Conservation (phyloP, 805 yeast genomes). For the Lipomyces japonicus region DNA sequence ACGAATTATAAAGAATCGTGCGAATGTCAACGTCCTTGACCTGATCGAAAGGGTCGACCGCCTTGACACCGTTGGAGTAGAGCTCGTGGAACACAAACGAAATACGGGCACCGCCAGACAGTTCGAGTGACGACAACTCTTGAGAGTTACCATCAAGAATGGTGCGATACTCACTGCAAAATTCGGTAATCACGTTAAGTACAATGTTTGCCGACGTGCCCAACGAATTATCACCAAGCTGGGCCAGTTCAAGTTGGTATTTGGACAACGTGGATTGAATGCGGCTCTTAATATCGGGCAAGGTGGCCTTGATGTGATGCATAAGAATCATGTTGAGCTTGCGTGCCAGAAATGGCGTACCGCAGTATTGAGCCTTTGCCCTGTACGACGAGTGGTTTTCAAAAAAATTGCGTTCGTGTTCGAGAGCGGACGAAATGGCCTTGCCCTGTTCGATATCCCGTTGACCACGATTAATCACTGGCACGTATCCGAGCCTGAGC, state of each 20-base stretch:
- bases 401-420: slow-evolving; percentile 74
- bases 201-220: slow-evolving; percentile 89
- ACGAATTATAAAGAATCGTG: slow-evolving; percentile 93
- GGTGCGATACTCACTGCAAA: slow-evolving; percentile 85
- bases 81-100: slow-evolving; percentile 96
- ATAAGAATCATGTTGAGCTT: slow-evolving; percentile 82
- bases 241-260: slow-evolving; percentile 71
- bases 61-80: slow-evolving; percentile 83
- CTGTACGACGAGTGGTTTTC: slow-evolving; percentile 87
- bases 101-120: slow-evolving; percentile 97
- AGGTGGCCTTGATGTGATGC: slow-evolving; percentile 81
- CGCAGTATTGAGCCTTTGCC: slow-evolving; percentile 92
- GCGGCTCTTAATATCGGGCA: slow-evolving; percentile 90
- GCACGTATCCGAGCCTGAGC: slow-evolving; percentile 90
- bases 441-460: slow-evolving; percentile 87
- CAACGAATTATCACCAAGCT: slow-evolving; percentile 61
- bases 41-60: slow-evolving; percentile 94
- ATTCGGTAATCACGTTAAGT: slow-evolving; percentile 84
- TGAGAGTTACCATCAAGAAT: slow-evolving; percentile 89
- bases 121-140: slow-evolving; percentile 82
- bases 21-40: slow-evolving; percentile 93
- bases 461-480: slow-evolving; percentile 96
- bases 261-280: slow-evolving; percentile 81
- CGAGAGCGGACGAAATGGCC: slow-evolving; percentile 81
- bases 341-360: slow-evolving; percentile 95